Percentiles rank a stretch among this genome's conserved stretches.
phyloP scores from a whole-genome alignment of 306 rosid genomes.

The Alnus glutinosa region DNA sequence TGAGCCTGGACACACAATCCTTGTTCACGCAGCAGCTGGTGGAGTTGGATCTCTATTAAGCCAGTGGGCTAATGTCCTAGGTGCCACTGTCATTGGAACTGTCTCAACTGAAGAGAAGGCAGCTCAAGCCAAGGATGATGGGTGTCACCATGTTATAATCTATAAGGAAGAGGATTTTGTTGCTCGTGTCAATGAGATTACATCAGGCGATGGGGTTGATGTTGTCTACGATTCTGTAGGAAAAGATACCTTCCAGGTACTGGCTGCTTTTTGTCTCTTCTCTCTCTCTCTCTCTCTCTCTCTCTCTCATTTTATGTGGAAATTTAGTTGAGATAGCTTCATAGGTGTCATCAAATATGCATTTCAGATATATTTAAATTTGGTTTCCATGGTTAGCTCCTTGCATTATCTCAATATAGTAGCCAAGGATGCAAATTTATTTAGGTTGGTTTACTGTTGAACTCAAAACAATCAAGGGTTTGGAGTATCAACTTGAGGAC shows the following conservation, averaged over 20 bases:
- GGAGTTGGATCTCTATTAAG: slow-evolving; percentile 93
- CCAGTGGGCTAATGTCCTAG: slow-evolving; percentile 91
- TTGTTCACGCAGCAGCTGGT: slow-evolving; percentile 95
- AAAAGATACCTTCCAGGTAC: slow-evolving; percentile 89
- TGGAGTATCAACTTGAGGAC: not conserved
- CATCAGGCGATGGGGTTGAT: slow-evolving; percentile 80
- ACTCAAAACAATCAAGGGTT: not conserved
- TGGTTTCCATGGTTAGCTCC: not conserved
- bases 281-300: not conserved
- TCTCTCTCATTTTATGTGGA: not conserved
- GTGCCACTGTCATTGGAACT: slow-evolving; percentile 90
- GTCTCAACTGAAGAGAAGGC: slow-evolving; percentile 86
- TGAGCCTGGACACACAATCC: slow-evolving; percentile 70
- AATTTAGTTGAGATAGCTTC: not conserved
- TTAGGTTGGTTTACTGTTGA: slow-evolving; percentile 8
- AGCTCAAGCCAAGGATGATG: slow-evolving; percentile 87
- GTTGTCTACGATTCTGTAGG: slow-evolving; percentile 95
- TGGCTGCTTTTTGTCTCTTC: slow-evolving; percentile 2
- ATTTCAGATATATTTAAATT: not conserved
- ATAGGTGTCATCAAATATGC: not conserved
- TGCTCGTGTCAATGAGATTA: slow-evolving; percentile 72
- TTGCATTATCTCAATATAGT: not conserved
- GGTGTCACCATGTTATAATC: slow-evolving; percentile 79
- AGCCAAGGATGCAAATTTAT: slow-evolving; percentile 16
- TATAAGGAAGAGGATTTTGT: slow-evolving; percentile 79